These are phyloP conservation scores for Wickerhamiella parazyma DNA, from an alignment of 805 yeast species.

Conservation along the genomic window DNA sequence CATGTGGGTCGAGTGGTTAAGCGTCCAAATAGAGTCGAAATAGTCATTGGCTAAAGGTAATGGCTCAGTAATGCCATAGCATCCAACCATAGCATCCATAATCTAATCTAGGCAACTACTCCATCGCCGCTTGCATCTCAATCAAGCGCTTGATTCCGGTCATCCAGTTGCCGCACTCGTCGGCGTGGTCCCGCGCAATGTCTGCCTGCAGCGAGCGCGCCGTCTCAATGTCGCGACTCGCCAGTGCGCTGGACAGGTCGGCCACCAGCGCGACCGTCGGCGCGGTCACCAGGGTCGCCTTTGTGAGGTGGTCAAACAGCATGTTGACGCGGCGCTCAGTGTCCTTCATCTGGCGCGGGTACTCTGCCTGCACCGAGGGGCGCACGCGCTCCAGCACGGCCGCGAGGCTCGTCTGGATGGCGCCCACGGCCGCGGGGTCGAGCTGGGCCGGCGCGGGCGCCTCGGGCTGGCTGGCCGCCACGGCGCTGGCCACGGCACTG, in stretches of 20 bases:
- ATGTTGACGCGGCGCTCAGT: conserved; percentile 70
- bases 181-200: conserved; percentile 48
- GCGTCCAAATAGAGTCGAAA: too few species aligned
- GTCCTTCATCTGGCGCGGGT: conserved; percentile 58
- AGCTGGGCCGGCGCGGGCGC: conserved; percentile 24
- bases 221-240: conserved; percentile 37
- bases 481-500: conserved; percentile 13
- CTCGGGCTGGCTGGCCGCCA: conserved; percentile 15
- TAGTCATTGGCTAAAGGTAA: too few species aligned
- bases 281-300: conserved; percentile 35
- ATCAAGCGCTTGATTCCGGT: conserved; percentile 81
- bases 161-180: conserved; percentile 84
- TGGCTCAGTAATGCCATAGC: too few species aligned
- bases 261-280: conserved; percentile 39
- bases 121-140: conserved; percentile 34
- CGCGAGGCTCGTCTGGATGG: conserved; percentile 45
- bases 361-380: conserved; percentile 64
- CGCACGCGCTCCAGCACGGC: conserved; percentile 45
- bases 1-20: too few species aligned
- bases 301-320: conserved; percentile 65
- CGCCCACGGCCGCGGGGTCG: conserved; percentile 43
- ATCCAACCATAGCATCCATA: too few species aligned
- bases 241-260: conserved; percentile 38
- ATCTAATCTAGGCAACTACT: not conserved
- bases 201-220: conserved; percentile 42